Base-by-base conservation (phyloP, 306 rosid species). In the Clitoria ternatea region DNA sequence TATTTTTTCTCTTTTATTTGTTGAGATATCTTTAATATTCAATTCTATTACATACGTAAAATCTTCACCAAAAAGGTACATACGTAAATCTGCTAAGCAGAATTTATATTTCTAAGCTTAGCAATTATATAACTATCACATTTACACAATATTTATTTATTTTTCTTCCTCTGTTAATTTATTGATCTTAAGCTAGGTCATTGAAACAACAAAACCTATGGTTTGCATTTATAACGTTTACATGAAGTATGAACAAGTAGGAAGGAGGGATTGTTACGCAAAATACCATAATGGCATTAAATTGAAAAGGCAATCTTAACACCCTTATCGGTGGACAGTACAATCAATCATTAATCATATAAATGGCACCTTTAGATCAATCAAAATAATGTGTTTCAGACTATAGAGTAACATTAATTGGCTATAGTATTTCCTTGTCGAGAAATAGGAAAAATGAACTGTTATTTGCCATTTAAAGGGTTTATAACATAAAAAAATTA, bases 211-310 rank as follows among this genome's bases (percentile, higher is more conserved):
- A 17, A 6, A 40, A 32, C 10, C 52, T 15, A 42, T 33, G 54
- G 60, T 70, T 63, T 17, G 63, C 54, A 64, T 71, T 78, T 63
- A 71, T 43, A 70, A 61, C 2, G 44, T 56, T 26, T 78, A 43
- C 40, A 47, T 26, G 69, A 72, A 37, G 33, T 32, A 47, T 26
- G 69, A 72, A 37, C 24, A 72, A 78, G 49, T 78, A 57, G 77
- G 73, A 77, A 77, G 15, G 53, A 70, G 82, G 70, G 53, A 63
- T 45, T 56, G 48, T 55, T 69, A 72, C 64, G 69, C 69, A 72
- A 78, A 45, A 18, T 63, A 54, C n/a, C 22, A 39, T 47, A 45
- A 26, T 37, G 22, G 23, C 32, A 48, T 24, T 24, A 7, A 39
- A 39, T 6, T 61, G 77, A 77, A 61, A 61, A 63, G 8, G 68